Percentiles rank a stretch among this genome's conserved stretches.
Evolutionary conservation across 768 basidiomycete genomes (phyloP).

Genomic region (Calocybe gangraenosa): DNA sequence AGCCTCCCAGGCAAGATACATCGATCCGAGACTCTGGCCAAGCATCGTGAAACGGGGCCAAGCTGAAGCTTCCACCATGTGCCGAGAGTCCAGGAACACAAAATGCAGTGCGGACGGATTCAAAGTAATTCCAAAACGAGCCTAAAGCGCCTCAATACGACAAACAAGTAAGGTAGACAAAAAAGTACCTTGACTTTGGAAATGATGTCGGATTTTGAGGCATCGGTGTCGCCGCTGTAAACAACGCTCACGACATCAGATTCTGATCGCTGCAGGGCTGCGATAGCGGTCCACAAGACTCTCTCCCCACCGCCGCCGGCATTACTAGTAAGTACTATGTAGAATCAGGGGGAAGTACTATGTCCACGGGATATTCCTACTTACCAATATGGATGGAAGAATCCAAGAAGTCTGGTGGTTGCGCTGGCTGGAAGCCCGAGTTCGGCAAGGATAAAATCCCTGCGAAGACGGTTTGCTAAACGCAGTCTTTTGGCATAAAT

Average conservation of each 20-base stretch:
- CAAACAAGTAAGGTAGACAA: background rate
- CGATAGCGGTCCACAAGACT: constrained; percentile 90
- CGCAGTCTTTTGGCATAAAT: constrained; percentile 10
- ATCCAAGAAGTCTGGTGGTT: constrained; percentile 53
- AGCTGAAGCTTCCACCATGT: constrained; percentile 71
- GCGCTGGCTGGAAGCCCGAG: constrained; percentile 22
- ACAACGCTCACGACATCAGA: constrained; percentile 68
- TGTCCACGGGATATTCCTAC: constrained; percentile 17
- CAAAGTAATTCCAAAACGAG: constrained; percentile 77
- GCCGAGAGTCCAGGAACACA: constrained; percentile 69
- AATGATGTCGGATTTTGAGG: constrained; percentile 77
- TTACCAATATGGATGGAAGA: constrained; percentile 97
- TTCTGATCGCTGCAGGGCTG: constrained; percentile 65
- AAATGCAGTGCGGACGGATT: constrained; percentile 68
- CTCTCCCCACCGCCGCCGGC: constrained; percentile 97
- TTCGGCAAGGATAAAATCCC: constrained; percentile 7
- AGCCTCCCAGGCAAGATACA: constrained; percentile 81
- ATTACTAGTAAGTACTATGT: constrained; percentile 54
- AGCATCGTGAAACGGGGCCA: constrained; percentile 93
- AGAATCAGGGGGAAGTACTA: constrained; percentile 27
- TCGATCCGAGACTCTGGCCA: constrained; percentile 87
- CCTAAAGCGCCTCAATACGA: constrained; percentile 31
- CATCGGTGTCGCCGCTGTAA: constrained; percentile 85
- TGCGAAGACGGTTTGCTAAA: constrained; percentile 8
- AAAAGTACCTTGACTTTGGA: constrained; percentile 66